A percentile compares a stretch with the other conserved stretches of the same genome.
These are phyloP conservation scores for Hsuehochloa calcarea DNA, from an alignment of 176 grass and related monocot species.

Conservation along the genomic window DNA sequence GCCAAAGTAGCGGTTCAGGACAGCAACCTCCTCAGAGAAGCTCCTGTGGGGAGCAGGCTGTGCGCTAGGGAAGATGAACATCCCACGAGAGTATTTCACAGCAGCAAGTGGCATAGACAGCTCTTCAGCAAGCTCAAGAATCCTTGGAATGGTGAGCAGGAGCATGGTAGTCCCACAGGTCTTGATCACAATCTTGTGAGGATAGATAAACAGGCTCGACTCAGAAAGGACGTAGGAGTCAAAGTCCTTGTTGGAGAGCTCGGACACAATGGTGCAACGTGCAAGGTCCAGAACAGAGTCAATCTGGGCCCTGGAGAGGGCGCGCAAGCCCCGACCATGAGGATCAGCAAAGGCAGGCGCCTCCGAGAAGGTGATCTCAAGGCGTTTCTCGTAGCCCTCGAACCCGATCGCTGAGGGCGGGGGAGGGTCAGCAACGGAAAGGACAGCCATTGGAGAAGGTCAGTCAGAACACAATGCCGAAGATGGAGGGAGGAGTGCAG, in stretches of 20 bases:
- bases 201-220: conserved; percentile 76
- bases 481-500: conserved; percentile 35
- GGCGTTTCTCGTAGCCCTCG: conserved; percentile 78
- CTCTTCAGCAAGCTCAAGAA: conserved; percentile 73
- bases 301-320: conserved; percentile 72
- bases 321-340: conserved; percentile 53
- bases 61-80: conserved; percentile 63
- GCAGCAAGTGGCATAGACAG: conserved; percentile 58
- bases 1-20: conserved; percentile 57
- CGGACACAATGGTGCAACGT: conserved; percentile 71
- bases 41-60: conserved; percentile 78
- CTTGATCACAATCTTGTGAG: conserved; percentile 67
- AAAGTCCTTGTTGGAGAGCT: conserved; percentile 68
- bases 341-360: conserved; percentile 53
- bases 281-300: conserved; percentile 77
- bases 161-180: conserved; percentile 83
- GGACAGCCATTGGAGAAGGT: conserved; percentile 50
- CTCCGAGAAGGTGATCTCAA: conserved; percentile 66
- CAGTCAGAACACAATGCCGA: conserved; percentile 23
- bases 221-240: conserved; percentile 82
- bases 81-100: conserved; percentile 75
- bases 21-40: conserved; percentile 69
- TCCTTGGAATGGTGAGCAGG: conserved; percentile 67
- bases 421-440: conserved; percentile 35
- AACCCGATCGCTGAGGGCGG: conserved; percentile 59